Conservation (phyloP, 2,329 filamentous ascomycete genomes). For the Dactylonectria macrodidyma region DNA sequence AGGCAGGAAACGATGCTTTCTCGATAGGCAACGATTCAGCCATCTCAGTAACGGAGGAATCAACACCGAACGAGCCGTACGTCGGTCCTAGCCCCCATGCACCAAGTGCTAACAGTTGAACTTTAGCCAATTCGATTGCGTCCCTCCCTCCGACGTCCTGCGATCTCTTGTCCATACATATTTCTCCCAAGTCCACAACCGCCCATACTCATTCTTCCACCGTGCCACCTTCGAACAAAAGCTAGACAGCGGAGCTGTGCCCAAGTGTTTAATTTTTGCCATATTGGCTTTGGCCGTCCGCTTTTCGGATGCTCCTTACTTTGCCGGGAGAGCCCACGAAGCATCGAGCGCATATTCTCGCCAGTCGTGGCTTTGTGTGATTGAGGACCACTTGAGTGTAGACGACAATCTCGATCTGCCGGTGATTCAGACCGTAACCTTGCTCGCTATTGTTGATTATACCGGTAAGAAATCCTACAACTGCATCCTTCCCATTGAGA, state of each 20-base stretch:
- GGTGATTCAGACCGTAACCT: conserved; percentile 54
- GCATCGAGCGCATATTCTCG: conserved; percentile 28
- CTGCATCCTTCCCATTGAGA: too few relatives aligned
- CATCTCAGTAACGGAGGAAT: background rate
- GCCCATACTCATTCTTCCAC: conserved; percentile 40
- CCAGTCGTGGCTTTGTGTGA: conserved; percentile 31
- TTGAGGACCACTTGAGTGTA: conserved; percentile 31
- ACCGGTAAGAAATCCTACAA: conserved; percentile 47
- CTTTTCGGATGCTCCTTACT: conserved; percentile 24
- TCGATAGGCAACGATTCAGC: background rate
- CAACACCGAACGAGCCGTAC: background rate
- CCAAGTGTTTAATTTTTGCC: conserved; percentile 25
- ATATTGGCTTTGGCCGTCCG: conserved; percentile 19
- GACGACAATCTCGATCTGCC: conserved; percentile 29
- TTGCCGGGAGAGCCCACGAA: conserved; percentile 19
- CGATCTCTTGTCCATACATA: conserved; percentile 49
- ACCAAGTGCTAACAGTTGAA: background rate
- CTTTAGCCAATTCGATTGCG: conserved; percentile 14
- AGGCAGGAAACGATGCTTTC: background rate
- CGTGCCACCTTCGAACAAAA: conserved; percentile 18
- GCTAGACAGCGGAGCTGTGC: conserved; percentile 5
- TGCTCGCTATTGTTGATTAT: conserved; percentile 56
- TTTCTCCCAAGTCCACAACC: conserved; percentile 49
- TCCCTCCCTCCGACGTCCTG: conserved; percentile 21
- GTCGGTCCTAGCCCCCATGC: background rate